Evolutionary conservation across 2,329 filamentous ascomycete species (phyloP).

Genomic region (Stemphylium lycopersici): DNA sequence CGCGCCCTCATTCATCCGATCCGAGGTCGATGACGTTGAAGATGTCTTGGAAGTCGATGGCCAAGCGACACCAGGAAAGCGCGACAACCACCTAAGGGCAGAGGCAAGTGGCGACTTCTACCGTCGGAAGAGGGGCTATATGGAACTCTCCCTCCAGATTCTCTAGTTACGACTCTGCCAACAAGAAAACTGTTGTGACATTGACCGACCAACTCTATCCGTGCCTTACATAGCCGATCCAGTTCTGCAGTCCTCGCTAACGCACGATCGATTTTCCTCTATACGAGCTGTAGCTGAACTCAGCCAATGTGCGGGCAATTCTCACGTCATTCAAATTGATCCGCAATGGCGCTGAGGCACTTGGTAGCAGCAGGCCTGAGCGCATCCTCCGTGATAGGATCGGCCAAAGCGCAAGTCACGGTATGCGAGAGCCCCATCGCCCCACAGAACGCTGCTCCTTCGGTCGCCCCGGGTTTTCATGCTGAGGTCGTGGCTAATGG

Average conservation of each 20-base stretch:
- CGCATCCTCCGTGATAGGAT: constrained; percentile 22
- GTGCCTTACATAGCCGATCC: not conserved
- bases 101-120: constrained; percentile 17
- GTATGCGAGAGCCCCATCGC: constrained; percentile 48
- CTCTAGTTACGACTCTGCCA: too few species aligned
- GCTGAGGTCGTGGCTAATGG: constrained; percentile 55
- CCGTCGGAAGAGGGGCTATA: not conserved
- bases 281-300: constrained; percentile 1
- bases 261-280: not conserved
- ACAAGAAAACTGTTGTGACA: not conserved
- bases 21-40: constrained; percentile 23
- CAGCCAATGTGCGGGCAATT: not conserved
- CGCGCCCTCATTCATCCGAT: constrained; percentile 4
- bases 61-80: constrained; percentile 29
- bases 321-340: constrained; percentile 21
- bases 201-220: not conserved
- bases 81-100: constrained; percentile 8
- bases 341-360: constrained; percentile 31
- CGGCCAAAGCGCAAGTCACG: constrained; percentile 33
- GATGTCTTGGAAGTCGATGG: constrained; percentile 16
- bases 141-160: not conserved
- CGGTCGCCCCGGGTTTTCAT: constrained; percentile 51
- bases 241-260: constrained; percentile 1
- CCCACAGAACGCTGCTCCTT: constrained; percentile 48
- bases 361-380: constrained; percentile 29